These are phyloP conservation scores for Rosa multiflora DNA, from an alignment of 306 rosid species.

Conservation along the genomic window DNA sequence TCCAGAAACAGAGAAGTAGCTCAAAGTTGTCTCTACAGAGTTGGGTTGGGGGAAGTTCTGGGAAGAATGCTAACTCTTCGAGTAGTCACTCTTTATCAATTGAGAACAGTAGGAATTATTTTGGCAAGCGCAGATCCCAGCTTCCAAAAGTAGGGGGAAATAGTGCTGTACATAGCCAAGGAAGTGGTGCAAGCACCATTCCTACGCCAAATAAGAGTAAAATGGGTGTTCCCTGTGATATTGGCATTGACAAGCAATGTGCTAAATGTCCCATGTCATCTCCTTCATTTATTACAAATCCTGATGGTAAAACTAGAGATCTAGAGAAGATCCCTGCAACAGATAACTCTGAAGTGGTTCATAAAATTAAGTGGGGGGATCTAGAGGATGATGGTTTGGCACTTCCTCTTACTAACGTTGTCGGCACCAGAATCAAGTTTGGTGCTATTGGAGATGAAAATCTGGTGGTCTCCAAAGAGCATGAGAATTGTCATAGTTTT, in stretches of 20 bases:
- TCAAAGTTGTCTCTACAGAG: constrained; percentile 82
- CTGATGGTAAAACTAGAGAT: constrained; percentile 42
- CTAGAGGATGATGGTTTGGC: constrained; percentile 51
- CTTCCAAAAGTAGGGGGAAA: constrained; percentile 45
- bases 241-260: constrained; percentile 34
- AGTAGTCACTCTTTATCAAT: constrained; percentile 33
- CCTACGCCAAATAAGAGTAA: constrained; percentile 39
- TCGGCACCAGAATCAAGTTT: constrained; percentile 79
- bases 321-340: constrained; percentile 36
- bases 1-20: constrained; percentile 82
- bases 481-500: constrained; percentile 35
- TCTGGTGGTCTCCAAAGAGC: constrained; percentile 47
- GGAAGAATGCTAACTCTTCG: constrained; percentile 47
- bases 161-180: constrained; percentile 35
- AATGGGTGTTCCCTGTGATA: constrained; percentile 29
- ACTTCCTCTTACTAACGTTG: constrained; percentile 46
- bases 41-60: constrained; percentile 81
- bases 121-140: constrained; percentile 46
- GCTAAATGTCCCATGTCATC: constrained; percentile 40
- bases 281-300: constrained; percentile 28
- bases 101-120: constrained; percentile 36
- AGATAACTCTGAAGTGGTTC: constrained; percentile 44
- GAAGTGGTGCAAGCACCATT: constrained; percentile 34
- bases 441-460: constrained; percentile 84
- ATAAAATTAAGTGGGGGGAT: constrained; percentile 64